phyloP scores from a whole-genome alignment of 805 yeast genomes.

The Metschnikowia drakensbergensis region DNA sequence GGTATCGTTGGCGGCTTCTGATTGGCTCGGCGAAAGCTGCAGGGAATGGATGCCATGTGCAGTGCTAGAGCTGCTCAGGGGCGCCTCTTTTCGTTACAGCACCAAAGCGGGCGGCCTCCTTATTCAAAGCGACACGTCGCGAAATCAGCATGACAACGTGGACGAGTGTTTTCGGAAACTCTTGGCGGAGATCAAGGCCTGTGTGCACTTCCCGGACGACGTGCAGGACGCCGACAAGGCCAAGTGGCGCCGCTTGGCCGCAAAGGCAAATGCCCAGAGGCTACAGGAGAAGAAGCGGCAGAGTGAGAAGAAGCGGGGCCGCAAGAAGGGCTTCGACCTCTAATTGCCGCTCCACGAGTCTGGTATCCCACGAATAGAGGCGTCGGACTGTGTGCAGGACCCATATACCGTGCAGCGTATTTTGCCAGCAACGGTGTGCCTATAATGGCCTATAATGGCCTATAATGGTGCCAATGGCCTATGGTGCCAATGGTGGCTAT shows the following conservation, averaged over 20 bases:
- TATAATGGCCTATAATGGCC: too few relatives aligned
- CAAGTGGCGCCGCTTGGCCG: constrained; percentile 48
- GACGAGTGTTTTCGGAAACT: constrained; percentile 60
- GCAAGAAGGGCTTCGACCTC: constrained; percentile 35
- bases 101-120: constrained; percentile 54
- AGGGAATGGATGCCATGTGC: constrained; percentile 59
- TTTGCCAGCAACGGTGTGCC: too few relatives aligned
- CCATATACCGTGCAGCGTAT: too few relatives aligned
- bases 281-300: constrained; percentile 32
- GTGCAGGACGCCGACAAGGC: constrained; percentile 41
- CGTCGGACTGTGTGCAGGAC: constrained; percentile 3
- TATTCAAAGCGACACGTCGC: constrained; percentile 55
- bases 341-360: background rate
- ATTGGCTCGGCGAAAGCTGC: constrained; percentile 40
- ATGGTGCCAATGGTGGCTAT: too few relatives aligned
- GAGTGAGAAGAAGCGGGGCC: constrained; percentile 35
- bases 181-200: constrained; percentile 45
- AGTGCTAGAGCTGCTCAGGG: constrained; percentile 39
- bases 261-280: constrained; percentile 30
- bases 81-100: constrained; percentile 46
- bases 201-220: constrained; percentile 47
- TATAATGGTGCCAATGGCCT: too few relatives aligned
- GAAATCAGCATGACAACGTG: constrained; percentile 58
- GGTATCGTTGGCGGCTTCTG: constrained; percentile 40
- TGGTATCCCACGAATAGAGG: too few relatives aligned